Conservation (phyloP, 2,329 filamentous ascomycete genomes). For the Verticillium tricorpus region DNA sequence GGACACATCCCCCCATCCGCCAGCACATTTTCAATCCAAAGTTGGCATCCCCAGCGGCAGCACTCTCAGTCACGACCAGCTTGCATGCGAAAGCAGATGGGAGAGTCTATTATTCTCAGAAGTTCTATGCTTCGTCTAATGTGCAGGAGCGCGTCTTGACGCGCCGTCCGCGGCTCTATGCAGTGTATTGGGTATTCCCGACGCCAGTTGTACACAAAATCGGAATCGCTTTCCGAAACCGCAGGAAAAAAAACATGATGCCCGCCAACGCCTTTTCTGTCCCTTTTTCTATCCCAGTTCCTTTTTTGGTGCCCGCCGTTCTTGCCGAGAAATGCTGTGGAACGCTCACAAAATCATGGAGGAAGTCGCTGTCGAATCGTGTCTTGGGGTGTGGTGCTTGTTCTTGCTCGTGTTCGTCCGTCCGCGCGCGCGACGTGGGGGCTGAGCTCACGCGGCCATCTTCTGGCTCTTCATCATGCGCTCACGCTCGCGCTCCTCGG, state of each 20-base stretch:
- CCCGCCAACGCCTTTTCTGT: neutral
- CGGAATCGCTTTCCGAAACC: neutral
- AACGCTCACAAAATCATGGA: neutral
- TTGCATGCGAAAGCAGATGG: neutral
- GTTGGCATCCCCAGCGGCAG: too few relatives aligned
- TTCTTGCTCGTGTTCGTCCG: neutral
- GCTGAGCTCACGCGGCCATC: constrained; percentile 5
- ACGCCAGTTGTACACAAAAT: neutral
- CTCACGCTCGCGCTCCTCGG: constrained; percentile 74
- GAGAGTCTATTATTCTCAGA: neutral
- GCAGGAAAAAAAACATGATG: neutral
- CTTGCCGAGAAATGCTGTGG: neutral
- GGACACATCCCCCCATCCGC: too few relatives aligned
- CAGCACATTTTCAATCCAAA: too few relatives aligned
- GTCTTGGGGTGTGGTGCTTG: neutral
- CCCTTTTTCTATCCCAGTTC: neutral
- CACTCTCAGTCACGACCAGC: too few relatives aligned
- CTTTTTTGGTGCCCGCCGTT: neutral
- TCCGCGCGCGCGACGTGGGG: neutral
- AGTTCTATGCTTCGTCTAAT: neutral
- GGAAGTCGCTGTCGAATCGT: neutral
- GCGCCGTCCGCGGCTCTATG: neutral
- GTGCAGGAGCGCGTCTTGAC: neutral
- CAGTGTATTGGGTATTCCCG: neutral
- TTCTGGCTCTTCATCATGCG: constrained; percentile 7